These are phyloP conservation scores for Ophiostoma australiae DNA, from an alignment of 2,329 filamentous ascomycete genomes.

Conservation along the genomic window DNA sequence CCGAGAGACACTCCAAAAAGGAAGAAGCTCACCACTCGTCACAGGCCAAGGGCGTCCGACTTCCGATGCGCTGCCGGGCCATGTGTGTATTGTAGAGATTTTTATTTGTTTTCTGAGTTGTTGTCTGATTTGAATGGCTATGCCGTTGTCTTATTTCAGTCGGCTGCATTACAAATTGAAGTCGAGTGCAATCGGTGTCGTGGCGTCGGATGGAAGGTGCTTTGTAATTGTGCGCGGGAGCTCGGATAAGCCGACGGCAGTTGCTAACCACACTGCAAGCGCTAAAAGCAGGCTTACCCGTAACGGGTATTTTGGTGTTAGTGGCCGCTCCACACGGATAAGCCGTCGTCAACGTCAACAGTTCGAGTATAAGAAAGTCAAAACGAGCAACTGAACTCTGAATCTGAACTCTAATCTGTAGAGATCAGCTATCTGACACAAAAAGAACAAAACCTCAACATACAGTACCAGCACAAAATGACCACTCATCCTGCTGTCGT, in stretches of 20 bases:
- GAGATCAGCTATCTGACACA: too few species aligned
- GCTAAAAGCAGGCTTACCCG: not conserved
- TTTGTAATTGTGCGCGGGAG: not conserved
- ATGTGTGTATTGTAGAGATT: not conserved
- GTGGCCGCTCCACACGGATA: conserved; percentile 1
- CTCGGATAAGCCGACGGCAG: too few species aligned
- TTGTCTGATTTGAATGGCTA: not conserved
- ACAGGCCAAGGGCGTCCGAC: not conserved
- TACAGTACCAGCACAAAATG: not conserved
- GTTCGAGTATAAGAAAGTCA: not conserved
- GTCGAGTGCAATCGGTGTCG: not conserved
- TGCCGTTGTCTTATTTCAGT: not conserved
- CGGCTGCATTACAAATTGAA: not conserved
- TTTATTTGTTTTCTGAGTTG: not conserved
- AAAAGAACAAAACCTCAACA: not conserved
- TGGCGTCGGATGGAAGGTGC: not conserved
- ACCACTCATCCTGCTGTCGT: not conserved
- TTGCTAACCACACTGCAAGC: not conserved
- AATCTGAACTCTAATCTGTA: too few species aligned
- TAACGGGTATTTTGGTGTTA: not conserved
- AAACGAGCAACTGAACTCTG: too few species aligned
- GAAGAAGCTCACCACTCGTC: not conserved
- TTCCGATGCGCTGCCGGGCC: conserved; percentile 1
- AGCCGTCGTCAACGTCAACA: not conserved
- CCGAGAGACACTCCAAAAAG: not conserved